Conservation (phyloP, 495 filamentous ascomycete species). For the Tuber melanosporum region DNA sequence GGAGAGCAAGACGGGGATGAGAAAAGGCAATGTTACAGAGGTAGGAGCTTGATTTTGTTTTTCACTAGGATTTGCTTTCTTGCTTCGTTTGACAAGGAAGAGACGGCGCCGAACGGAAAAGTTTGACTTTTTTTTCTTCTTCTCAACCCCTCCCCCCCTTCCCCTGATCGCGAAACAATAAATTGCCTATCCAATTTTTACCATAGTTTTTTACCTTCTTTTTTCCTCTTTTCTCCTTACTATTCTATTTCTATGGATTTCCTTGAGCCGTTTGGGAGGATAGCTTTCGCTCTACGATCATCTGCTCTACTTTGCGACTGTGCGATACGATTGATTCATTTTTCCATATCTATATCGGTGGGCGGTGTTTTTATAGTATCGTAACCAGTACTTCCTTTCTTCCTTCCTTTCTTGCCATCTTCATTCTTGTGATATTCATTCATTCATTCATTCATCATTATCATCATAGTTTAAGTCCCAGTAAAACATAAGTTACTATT, state of each 20-base stretch:
- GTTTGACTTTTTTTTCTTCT: background rate
- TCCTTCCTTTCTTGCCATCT: background rate
- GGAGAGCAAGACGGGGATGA: conserved; percentile 23
- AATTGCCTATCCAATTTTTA: conserved; percentile 32
- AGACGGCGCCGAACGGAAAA: conserved; percentile 48
- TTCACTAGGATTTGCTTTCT: conserved; percentile 15
- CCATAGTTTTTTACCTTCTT: conserved; percentile 5
- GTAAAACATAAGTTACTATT: background rate
- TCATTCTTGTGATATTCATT: background rate
- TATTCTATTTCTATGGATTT: background rate
- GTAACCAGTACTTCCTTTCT: background rate
- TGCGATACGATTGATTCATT: conserved; percentile 6
- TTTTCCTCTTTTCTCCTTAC: conserved; percentile 17
- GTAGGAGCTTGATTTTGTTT: conserved; percentile 32
- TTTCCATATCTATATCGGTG: background rate
- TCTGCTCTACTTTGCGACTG: background rate
- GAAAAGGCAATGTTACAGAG: conserved; percentile 34
- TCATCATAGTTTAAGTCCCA: background rate
- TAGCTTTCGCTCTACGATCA: background rate
- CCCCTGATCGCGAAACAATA: conserved; percentile 43
- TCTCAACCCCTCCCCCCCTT: background rate
- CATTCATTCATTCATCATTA: background rate
- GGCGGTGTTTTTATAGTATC: conserved; percentile 4
- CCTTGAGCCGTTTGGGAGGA: background rate
- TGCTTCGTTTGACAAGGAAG: conserved; percentile 14